Percentiles rank a stretch among this genome's conserved stretches.
phyloP scores from a whole-genome alignment of 768 basidiomycete species.

The Psilocybe subaeruginosa region DNA sequence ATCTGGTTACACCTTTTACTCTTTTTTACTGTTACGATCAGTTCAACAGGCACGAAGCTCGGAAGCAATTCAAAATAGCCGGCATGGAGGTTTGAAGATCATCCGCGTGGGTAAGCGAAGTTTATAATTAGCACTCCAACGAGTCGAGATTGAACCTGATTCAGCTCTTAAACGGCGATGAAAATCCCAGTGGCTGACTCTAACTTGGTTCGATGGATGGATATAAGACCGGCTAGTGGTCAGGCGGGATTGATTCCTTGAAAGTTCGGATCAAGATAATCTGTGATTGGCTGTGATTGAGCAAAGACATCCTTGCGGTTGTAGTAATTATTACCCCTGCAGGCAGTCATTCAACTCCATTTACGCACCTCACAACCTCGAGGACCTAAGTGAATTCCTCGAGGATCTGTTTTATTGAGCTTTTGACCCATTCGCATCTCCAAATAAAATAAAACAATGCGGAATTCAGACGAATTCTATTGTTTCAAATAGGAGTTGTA shows the following conservation, averaged over 20 bases:
- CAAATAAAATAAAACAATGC: too few species aligned
- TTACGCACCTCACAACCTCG: neutral
- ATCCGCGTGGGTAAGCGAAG: conserved; percentile 4
- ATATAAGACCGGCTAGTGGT: neutral
- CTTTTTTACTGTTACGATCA: too few species aligned
- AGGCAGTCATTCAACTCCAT: neutral
- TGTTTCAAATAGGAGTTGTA: neutral
- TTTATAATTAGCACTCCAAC: conserved; percentile 4
- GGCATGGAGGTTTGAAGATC: conserved; percentile 8
- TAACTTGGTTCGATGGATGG: neutral
- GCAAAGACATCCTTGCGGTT: neutral
- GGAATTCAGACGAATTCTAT: too few species aligned
- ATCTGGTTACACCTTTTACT: too few species aligned
- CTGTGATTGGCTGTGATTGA: neutral
- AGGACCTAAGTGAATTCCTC: neutral
- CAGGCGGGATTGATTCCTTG: neutral
- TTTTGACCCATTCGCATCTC: too few species aligned
- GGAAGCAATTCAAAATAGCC: neutral
- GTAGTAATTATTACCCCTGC: neutral
- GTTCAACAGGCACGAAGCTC: neutral
- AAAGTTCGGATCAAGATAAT: neutral
- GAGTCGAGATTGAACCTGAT: too few species aligned
- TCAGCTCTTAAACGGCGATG: neutral
- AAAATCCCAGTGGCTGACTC: too few species aligned
- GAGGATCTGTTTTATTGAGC: too few species aligned